Evolutionary conservation across 305 asterid genomes (phyloP), one percentile per base, ranked within the genome.

Genomic region (Ajuga reptans): DNA sequence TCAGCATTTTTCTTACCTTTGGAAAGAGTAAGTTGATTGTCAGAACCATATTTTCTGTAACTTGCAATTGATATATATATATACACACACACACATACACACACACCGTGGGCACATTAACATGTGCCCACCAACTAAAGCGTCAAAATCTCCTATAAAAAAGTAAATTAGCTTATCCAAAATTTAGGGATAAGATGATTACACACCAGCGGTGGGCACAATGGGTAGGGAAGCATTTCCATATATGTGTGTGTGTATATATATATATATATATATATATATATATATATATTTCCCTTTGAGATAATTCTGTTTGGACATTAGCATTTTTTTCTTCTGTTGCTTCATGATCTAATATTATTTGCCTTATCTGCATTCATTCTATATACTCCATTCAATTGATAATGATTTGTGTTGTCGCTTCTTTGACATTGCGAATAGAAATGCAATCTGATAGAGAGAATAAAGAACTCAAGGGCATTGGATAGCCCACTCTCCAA

Each of bases 1-100:
- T 94, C 99, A 10, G 97, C 99, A 29, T 94, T 91, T 86, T 94
- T 91, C 87, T 85, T 94, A 77, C 99, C 99, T 68, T 83, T 94
- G 80, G 99, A 91, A 83, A 91, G 96, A 58, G 99, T 94, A 78
- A 84, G 76, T 64, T 73, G 9, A 69, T 72, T 62, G 47, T 69
- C 46, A 36, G 47, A 77, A 66, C 60, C 5, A 16, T 55, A 34
- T 63, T 43, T 58, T 53, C 45, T 8, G 0, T 51, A 14, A 65
- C 21, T 17, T 77, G 57, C 66, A 27, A 47, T 53, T 50, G 49
- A 5, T 37, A 46, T 15, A 21, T 21, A 21, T 21, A 21, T 21
- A 21, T 21, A 21, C 1, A 0, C 27, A 1, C 27, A 2, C 27
- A 0, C 27, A 1, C 27, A 1, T 21, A 21, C 27, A 1, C 27